phyloP scores from a whole-genome alignment of 768 basidiomycete genomes.

The Asterophora parasitica region DNA sequence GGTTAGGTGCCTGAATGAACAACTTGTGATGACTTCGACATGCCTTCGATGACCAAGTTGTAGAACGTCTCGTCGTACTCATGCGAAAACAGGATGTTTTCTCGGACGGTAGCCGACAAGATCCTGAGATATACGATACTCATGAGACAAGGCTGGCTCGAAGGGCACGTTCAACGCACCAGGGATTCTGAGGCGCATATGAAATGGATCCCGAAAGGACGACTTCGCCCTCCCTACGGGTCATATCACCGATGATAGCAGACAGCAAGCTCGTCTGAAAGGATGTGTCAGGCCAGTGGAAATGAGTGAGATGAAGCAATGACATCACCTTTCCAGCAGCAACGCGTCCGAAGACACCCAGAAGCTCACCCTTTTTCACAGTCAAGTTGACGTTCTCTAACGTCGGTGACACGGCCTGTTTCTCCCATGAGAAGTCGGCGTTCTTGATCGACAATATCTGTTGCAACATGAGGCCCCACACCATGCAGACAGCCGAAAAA shows the following conservation, averaged over 20 bases:
- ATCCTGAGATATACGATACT: conserved; percentile 44
- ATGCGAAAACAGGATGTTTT: conserved; percentile 92
- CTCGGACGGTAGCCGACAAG: conserved; percentile 77
- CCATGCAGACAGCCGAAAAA: not conserved
- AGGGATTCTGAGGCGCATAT: conserved; percentile 86
- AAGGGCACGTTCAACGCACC: conserved; percentile 37
- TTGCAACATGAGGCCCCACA: not conserved
- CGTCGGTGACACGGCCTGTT: conserved; percentile 48
- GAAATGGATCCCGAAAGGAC: conserved; percentile 65
- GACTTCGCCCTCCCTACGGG: conserved; percentile 66
- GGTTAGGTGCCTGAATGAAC: not conserved
- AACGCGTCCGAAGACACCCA: conserved; percentile 84
- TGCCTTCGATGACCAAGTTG: conserved; percentile 75
- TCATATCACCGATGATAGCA: conserved; percentile 88
- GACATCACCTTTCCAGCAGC: conserved; percentile 77
- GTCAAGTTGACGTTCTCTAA: conserved; percentile 75
- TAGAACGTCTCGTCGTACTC: conserved; percentile 85
- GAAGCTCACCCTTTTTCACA: conserved; percentile 78
- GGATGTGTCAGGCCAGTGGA: not conserved
- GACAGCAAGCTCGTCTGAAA: conserved; percentile 65
- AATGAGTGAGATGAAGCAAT: not conserved
- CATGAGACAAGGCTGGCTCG: not conserved
- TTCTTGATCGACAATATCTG: conserved; percentile 64
- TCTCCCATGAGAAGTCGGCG: conserved; percentile 82
- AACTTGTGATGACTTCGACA: not conserved